These are phyloP conservation scores for Spathaspora sp. DNA, from an alignment of 805 yeast species.

Conservation along the genomic window DNA sequence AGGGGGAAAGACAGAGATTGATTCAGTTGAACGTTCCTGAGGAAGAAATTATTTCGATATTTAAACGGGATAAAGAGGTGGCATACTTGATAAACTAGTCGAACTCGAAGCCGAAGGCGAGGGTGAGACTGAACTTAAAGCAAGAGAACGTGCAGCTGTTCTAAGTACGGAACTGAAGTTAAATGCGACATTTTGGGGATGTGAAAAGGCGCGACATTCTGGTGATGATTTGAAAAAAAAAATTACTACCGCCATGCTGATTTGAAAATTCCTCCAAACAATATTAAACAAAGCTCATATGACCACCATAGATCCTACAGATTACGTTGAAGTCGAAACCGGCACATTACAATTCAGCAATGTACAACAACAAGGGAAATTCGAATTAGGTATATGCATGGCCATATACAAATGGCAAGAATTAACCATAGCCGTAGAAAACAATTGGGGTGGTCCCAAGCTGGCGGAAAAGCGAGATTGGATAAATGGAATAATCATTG, in stretches of 20 bases:
- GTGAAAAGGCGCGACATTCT: not conserved
- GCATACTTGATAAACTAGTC: conserved; percentile 2
- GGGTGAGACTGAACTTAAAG: no score
- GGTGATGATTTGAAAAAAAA: not conserved
- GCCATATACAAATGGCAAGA: conserved; percentile 89
- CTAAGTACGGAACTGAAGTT: no score
- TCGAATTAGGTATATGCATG: conserved; percentile 93
- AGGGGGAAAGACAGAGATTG: conserved; percentile 63
- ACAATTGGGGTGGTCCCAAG: conserved; percentile 94
- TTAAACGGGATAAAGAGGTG: conserved; percentile 49
- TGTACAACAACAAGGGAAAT: conserved; percentile 72
- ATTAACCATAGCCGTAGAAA: conserved; percentile 81
- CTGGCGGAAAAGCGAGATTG: conserved; percentile 92
- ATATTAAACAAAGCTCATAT: no score
- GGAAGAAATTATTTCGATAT: conserved; percentile 61
- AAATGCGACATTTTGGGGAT: no score
- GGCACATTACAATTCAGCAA: conserved; percentile 47
- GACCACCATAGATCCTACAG: conserved; percentile 41
- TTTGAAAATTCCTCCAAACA: no score
- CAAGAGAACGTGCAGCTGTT: no score
- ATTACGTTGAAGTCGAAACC: conserved; percentile 50
- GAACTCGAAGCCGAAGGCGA: not conserved
- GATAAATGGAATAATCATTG: conserved; percentile 81
- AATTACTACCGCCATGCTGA: not conserved
- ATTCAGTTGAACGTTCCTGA: conserved; percentile 66